phyloP scores from a whole-genome alignment of 108 stramenopile genomes.

The Discostella pseudostelligera region DNA sequence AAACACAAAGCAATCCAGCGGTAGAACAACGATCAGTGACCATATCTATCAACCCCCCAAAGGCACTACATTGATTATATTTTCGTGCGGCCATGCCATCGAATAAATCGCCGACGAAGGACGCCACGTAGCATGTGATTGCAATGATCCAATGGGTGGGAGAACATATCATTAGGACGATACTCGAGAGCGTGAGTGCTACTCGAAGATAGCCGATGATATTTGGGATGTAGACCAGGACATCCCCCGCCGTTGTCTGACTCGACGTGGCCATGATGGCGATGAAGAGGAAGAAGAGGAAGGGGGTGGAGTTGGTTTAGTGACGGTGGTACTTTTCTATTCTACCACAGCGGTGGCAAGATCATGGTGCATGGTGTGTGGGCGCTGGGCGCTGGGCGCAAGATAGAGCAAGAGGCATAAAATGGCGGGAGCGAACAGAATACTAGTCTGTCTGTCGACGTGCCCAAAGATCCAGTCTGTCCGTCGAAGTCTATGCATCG shows the following conservation, averaged over 20 bases:
- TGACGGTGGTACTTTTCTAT: too few species aligned
- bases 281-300: too few species aligned
- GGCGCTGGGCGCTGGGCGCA: too few species aligned
- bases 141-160: conserved; percentile 59
- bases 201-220: conserved; percentile 89
- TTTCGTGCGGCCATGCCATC: conserved; percentile 94
- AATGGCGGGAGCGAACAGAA: too few species aligned
- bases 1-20: conserved; percentile 69
- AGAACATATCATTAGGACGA: conserved; percentile 66
- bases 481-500: too few species aligned
- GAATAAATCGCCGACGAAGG: conserved; percentile 94
- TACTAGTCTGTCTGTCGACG: too few species aligned
- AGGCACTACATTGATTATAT: conserved; percentile 83
- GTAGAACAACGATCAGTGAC: conserved; percentile 96
- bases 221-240: conserved; percentile 91
- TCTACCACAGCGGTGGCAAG: too few species aligned
- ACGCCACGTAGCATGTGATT: conserved; percentile 75
- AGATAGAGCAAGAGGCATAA: too few species aligned
- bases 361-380: too few species aligned
- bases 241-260: conserved; percentile 57
- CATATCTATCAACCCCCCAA: conserved; percentile 96
- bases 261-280: neutral
- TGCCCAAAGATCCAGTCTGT: too few species aligned
- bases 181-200: conserved; percentile 51
- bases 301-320: too few species aligned